Evolutionary conservation across 2,329 filamentous ascomycete species (phyloP).

Genomic region (Hymenoscyphus salicellus): DNA sequence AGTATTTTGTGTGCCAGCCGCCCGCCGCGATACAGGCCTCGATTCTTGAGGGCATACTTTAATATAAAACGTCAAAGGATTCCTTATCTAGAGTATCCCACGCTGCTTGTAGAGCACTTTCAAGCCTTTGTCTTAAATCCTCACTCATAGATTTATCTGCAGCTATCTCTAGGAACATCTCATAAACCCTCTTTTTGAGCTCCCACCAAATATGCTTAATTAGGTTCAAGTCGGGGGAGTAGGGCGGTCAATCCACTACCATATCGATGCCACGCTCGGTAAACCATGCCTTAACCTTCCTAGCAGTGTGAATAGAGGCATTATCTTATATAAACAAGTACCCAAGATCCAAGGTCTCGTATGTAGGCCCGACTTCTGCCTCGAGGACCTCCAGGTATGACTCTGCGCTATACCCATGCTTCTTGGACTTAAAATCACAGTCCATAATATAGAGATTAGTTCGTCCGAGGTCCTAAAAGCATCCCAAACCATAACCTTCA

Average conservation of each 20-base stretch:
- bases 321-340: background rate
- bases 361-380: background rate
- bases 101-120: background rate
- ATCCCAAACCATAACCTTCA: background rate
- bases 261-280: background rate
- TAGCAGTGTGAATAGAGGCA: background rate
- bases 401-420: slow-evolving; percentile 6
- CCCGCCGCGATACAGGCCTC: background rate
- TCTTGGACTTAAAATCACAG: slow-evolving; percentile 13
- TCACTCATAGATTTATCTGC: background rate
- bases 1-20: background rate
- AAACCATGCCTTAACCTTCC: background rate
- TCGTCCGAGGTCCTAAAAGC: slow-evolving; percentile 12
- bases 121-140: slow-evolving; percentile 2
- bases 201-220: background rate
- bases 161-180: background rate
- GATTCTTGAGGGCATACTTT: background rate
- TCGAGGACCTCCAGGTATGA: background rate
- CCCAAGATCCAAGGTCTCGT: background rate
- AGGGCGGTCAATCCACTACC: background rate
- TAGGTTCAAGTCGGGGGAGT: background rate
- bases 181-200: background rate
- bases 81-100: slow-evolving; percentile 5
- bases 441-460: slow-evolving; percentile 15
- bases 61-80: background rate